Conservation (phyloP, 1,284 basidiomycete species). For the Tremellales sp. region DNA sequence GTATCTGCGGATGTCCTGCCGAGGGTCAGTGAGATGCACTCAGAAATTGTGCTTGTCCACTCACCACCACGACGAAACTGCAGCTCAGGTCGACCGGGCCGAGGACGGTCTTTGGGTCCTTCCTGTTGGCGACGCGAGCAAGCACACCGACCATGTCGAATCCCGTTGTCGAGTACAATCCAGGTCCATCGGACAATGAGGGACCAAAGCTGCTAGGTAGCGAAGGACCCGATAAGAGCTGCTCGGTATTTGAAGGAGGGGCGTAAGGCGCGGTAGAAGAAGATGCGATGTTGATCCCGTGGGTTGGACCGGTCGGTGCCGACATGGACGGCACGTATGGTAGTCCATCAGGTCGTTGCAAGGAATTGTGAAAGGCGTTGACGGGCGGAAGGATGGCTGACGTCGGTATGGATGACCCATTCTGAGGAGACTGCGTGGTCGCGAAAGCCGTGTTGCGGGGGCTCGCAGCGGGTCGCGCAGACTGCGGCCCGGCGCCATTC, state of each 20-base stretch:
- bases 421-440: too few relatives aligned
- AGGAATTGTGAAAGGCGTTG: background rate
- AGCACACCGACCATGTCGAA: slow-evolving; percentile 85
- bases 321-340: slow-evolving; percentile 20
- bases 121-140: slow-evolving; percentile 67
- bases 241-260: slow-evolving; percentile 27
- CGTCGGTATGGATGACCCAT: slow-evolving; percentile 13
- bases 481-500: background rate
- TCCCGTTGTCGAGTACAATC: slow-evolving; percentile 76
- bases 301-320: slow-evolving; percentile 12
- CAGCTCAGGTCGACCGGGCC: slow-evolving; percentile 90
- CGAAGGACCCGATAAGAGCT: slow-evolving; percentile 16
- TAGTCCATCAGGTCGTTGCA: background rate
- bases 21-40: background rate
- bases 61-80: slow-evolving; percentile 72
- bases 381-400: slow-evolving; percentile 17
- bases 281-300: slow-evolving; percentile 31
- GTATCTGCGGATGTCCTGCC: slow-evolving; percentile 65
- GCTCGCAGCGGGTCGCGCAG: background rate
- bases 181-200: slow-evolving; percentile 34
- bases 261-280: slow-evolving; percentile 36
- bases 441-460: slow-evolving; percentile 4
- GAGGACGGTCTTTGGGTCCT: slow-evolving; percentile 69
- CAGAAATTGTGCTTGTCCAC: slow-evolving; percentile 10
- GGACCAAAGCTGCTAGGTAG: slow-evolving; percentile 19